Conservation (phyloP, 2,329 filamentous ascomycete species). For the Lachnellula subtilissima region DNA sequence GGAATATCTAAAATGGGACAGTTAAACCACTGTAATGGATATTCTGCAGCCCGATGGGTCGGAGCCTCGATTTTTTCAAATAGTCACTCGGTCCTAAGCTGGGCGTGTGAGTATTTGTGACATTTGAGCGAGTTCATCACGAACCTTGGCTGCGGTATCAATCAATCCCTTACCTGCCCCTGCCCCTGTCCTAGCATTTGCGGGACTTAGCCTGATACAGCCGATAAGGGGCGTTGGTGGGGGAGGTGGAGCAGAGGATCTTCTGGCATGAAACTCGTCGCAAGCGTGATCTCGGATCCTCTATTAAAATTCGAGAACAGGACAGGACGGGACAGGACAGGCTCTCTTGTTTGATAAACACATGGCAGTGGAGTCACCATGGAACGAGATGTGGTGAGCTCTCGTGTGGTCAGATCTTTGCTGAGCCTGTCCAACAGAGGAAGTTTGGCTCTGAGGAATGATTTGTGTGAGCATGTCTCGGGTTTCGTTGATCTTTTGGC, state of each 20-base stretch:
- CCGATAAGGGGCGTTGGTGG: constrained; percentile 1
- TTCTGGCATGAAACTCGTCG: constrained; percentile 13
- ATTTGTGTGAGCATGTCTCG: neutral
- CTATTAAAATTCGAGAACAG: too few relatives aligned
- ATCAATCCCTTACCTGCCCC: constrained; percentile 8
- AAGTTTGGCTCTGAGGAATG: neutral
- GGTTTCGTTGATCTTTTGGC: neutral
- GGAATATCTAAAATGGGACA: neutral
- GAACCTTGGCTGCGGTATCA: constrained; percentile 9
- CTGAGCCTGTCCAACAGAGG: neutral
- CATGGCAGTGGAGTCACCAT: neutral
- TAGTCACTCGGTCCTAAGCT: neutral
- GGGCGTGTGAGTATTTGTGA: neutral
- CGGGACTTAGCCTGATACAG: constrained; percentile 5
- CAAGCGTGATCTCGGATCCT: constrained; percentile 1
- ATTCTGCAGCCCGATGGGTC: neutral
- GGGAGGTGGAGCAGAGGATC: neutral
- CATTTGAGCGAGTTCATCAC: neutral
- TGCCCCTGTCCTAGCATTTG: neutral
- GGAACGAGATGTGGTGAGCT: neutral
- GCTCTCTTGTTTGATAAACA: neutral
- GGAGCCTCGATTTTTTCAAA: neutral
- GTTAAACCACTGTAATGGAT: neutral
- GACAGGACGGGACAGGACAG: neutral
- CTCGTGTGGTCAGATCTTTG: neutral